A percentile compares a stretch with the other conserved stretches of the same genome.
Evolutionary conservation across 805 yeast genomes (phyloP).

Genomic region (Kregervanrija fluxuum): DNA sequence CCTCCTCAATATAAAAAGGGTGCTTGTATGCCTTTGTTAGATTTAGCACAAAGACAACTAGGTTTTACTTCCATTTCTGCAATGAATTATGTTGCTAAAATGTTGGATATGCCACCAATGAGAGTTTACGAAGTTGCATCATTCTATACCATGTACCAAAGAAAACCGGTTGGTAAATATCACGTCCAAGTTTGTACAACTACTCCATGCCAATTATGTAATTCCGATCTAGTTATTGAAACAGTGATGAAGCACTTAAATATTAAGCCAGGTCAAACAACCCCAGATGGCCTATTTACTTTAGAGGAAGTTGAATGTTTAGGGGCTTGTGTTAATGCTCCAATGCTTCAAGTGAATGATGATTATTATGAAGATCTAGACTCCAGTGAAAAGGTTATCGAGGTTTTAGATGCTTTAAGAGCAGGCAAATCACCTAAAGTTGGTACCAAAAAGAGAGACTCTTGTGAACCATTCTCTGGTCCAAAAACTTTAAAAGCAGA

Average conservation of each 20-base stretch:
- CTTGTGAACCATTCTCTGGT: slow-evolving; percentile 75
- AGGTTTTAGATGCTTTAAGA: slow-evolving; percentile 55
- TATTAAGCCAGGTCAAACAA: slow-evolving; percentile 71
- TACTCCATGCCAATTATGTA: slow-evolving; percentile 83
- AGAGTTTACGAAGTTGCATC: slow-evolving; percentile 91
- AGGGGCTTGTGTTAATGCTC: slow-evolving; percentile 90
- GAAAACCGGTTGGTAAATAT: slow-evolving; percentile 79
- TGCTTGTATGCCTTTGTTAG: slow-evolving; percentile 82
- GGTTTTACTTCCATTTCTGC: slow-evolving; percentile 83
- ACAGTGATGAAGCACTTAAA: slow-evolving; percentile 56
- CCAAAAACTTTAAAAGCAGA: slow-evolving; percentile 54
- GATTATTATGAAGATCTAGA: slow-evolving; percentile 72
- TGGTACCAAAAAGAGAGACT: slow-evolving; percentile 62
- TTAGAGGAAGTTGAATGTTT: slow-evolving; percentile 85
- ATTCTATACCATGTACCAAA: slow-evolving; percentile 85
- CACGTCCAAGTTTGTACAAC: slow-evolving; percentile 84
- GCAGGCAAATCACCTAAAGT: slow-evolving; percentile 51
- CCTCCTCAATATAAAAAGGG: slow-evolving; percentile 84
- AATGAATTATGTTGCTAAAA: slow-evolving; percentile 83
- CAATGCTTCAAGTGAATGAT: slow-evolving; percentile 81
- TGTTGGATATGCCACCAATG: slow-evolving; percentile 88
- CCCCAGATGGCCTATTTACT: slow-evolving; percentile 68
- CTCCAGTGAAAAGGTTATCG: slow-evolving; percentile 55
- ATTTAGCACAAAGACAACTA: slow-evolving; percentile 78
- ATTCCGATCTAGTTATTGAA: slow-evolving; percentile 70